Base-by-base conservation (phyloP, 306 rosid species). In the Cucurbita maxima region DNA sequence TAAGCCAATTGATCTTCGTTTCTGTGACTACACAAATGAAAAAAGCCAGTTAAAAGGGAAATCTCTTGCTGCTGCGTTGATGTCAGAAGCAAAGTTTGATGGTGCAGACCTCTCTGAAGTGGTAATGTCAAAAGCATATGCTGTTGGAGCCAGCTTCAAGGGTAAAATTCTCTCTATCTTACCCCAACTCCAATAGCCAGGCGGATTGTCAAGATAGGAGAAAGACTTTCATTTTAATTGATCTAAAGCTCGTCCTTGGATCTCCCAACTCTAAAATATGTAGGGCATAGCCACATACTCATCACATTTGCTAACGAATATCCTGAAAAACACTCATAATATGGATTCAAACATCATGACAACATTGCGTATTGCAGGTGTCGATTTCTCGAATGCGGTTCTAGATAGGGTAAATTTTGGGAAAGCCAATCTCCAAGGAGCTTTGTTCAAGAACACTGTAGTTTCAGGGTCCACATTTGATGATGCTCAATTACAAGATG, bases 41-140 rank as follows among this genome's bases (percentile, higher is more conserved):
- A 90, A 87, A 75, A 58, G 72, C 79, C 91, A 94, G 79, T 80
- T 94, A 10, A 94, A 94, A 81, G 97, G 98, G 47, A 94, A 94
- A 78, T 72, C 97, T 57, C 90, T 94, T 16, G 85, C 97, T 4
- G 98, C 97, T 71, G 97, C 98, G 41, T 97, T 94, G 74, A 86
- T 94, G 98, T 89, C 97, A 3, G 95, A 86, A 62, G 97, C 98
- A 10, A 94, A 87, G 87, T 94, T 94, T 76, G 97, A 94, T 78
- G 97, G 98, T 56, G 98, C 98, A 10, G 97, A 93, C 89, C 89
- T 93, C 96, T 0, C 96, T 37, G 98, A 93, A 82, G 98, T 93
- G 55, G 87, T 93, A 45, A 93, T 94, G 98, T 94, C 98, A 12
- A 94, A 90, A 82, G 98, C 97, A 54, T 94, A 90, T 72, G 97